Conservation (phyloP, 2,329 filamentous ascomycete genomes). For the Botryosphaeria dothidea region DNA sequence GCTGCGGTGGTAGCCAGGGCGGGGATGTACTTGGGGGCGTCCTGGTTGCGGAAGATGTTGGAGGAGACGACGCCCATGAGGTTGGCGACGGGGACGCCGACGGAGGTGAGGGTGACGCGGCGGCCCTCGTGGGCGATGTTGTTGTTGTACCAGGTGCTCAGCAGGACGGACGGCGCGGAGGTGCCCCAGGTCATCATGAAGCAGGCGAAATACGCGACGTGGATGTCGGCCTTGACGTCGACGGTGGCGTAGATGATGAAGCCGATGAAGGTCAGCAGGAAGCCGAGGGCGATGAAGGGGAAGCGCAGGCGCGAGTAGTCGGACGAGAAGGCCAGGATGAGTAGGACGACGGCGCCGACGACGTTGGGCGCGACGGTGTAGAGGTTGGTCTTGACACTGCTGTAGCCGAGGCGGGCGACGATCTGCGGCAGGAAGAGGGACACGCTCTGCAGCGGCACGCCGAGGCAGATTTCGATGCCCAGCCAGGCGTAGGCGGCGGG, state of each 20-base stretch:
- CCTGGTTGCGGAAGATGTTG: slow-evolving; percentile 44
- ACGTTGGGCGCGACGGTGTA: slow-evolving; percentile 82
- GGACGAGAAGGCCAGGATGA: slow-evolving; percentile 71
- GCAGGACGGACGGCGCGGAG: slow-evolving; percentile 70
- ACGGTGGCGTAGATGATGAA: slow-evolving; percentile 79
- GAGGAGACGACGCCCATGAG: slow-evolving; percentile 71
- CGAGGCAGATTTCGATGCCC: slow-evolving; percentile 59
- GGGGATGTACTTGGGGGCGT: slow-evolving; percentile 53
- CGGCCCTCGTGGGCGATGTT: slow-evolving; percentile 77
- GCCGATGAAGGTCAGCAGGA: slow-evolving; percentile 72
- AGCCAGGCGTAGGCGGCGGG: slow-evolving; percentile 57
- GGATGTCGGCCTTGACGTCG: slow-evolving; percentile 56
- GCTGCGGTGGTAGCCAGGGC: slow-evolving; percentile 65
- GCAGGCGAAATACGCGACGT: slow-evolving; percentile 71
- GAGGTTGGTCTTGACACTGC: slow-evolving; percentile 69
- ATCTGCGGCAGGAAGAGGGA: slow-evolving; percentile 62
- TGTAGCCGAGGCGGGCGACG: slow-evolving; percentile 53
- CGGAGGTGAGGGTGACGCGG: slow-evolving; percentile 67
- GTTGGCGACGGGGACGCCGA: slow-evolving; percentile 74
- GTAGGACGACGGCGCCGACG: slow-evolving; percentile 69
- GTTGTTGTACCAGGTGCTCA: slow-evolving; percentile 76
- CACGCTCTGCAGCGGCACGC: slow-evolving; percentile 60
- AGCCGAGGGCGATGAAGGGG: slow-evolving; percentile 73
- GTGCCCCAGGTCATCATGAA: slow-evolving; percentile 87
- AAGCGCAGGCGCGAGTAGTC: slow-evolving; percentile 68